Evolutionary conservation across 2,329 filamentous ascomycete species (phyloP), one percentile per base, ranked within the genome.

Genomic region (Gnomoniopsis sp.): DNA sequence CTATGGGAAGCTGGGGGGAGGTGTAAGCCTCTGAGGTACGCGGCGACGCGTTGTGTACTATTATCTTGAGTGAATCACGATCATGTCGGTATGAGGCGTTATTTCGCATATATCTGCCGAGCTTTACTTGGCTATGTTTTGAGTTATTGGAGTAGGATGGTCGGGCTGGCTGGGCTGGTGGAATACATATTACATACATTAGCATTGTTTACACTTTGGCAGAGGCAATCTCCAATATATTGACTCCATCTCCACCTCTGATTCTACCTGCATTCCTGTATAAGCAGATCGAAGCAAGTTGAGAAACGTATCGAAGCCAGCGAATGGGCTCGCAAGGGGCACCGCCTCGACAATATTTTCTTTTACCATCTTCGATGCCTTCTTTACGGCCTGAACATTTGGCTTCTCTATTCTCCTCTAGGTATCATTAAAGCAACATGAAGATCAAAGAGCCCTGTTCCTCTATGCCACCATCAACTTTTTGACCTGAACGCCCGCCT

Each of bases 1-100:
- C 83, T 10, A 85, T 89, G 79, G 90, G 90, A 17, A 87, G 84
- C 65, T 95, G 90, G 90, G 90, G 89, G 11, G 90, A 93, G 74
- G 83, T 89, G 26, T 88, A 66, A 72, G 49, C 21, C 15, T 30
- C 26, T 30, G 26, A 4, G 26, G 4, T 30, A 30, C 4, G 26
- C 4, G 26, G 26, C 26, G 26, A 30, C 4, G 8, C 26, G 26
- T 30, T 30, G 26, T 41, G 38, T 41, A 41, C 14, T 41, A 6
- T 41, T 15, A 41, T 38, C 34, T 15, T 38, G 34, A 41, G 38
- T 15, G 38, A n/a, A 41, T 15, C 38, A 41, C 38, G 38, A 3
- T 41, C n/a, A 41, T 41, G 38, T 41, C 38, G 4, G 4, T 15
- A 41, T 41, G 38, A 41, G 38, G 38, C 38, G 38, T 41, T 41